phyloP scores from a whole-genome alignment of 176 grass and related monocot genomes.

The Saccharum officinarum region DNA sequence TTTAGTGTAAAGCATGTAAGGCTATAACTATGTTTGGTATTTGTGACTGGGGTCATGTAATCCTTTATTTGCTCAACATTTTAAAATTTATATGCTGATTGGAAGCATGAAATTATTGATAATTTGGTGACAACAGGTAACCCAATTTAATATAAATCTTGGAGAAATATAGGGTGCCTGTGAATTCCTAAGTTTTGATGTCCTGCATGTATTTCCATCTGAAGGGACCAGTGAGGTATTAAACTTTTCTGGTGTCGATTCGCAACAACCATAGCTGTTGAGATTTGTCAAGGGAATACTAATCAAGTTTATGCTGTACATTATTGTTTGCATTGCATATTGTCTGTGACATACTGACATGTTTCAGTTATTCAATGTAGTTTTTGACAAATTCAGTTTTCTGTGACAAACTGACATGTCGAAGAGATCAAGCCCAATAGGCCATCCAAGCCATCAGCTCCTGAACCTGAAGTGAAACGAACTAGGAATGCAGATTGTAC shows the following conservation, averaged over 20 bases:
- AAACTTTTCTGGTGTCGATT: not conserved
- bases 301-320: not conserved
- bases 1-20: not conserved
- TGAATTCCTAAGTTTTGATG: not conserved
- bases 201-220: not conserved
- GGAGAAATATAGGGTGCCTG: not conserved
- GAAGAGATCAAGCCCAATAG: slow-evolving; percentile 64
- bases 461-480: slow-evolving; percentile 42
- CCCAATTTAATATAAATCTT: not conserved
- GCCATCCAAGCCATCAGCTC: slow-evolving; percentile 46
- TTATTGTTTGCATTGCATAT: not conserved
- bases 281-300: not conserved
- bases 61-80: not conserved
- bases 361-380: not conserved
- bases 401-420: slow-evolving; percentile 60
- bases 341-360: not conserved
- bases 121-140: not conserved
- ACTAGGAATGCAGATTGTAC: not conserved
- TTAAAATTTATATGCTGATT: not conserved
- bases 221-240: not conserved
- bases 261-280: not conserved
- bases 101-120: too few relatives aligned
- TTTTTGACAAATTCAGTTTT: slow-evolving; percentile 8
- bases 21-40: not conserved
- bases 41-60: not conserved